phyloP scores from a whole-genome alignment of 2,329 filamentous ascomycete species.

The Neophaeococcomyces aloes region DNA sequence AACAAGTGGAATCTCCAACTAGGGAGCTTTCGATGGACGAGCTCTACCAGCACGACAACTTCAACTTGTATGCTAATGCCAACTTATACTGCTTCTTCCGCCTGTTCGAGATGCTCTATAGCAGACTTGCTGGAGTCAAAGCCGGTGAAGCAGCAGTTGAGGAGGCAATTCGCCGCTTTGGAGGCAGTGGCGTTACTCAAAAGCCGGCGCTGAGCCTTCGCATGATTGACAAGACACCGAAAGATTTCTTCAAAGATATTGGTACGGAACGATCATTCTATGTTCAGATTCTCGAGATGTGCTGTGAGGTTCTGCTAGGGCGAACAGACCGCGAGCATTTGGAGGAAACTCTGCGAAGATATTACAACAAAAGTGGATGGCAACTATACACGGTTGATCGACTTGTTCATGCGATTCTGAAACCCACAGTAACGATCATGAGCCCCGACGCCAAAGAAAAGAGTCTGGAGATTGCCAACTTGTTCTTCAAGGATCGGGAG shows the following conservation, averaged over 20 bases:
- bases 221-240: conserved; percentile 65
- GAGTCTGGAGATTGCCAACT: conserved; percentile 76
- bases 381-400: conserved; percentile 89
- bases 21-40: conserved; percentile 57
- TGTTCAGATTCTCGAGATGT: conserved; percentile 69
- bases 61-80: conserved; percentile 85
- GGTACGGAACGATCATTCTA: conserved; percentile 63
- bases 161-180: conserved; percentile 62
- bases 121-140: conserved; percentile 74
- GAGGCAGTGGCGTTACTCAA: conserved; percentile 31
- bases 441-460: conserved; percentile 76
- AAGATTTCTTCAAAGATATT: conserved; percentile 63
- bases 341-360: conserved; percentile 82
- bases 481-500: conserved; percentile 72
- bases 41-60: conserved; percentile 67
- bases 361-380: conserved; percentile 85
- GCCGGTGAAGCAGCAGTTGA: conserved; percentile 62
- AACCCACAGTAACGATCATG: conserved; percentile 60
- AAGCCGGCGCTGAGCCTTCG: conserved; percentile 79
- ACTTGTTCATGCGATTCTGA: conserved; percentile 66
- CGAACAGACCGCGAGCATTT: conserved; percentile 74
- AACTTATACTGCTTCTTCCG: conserved; percentile 92
- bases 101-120: conserved; percentile 84
- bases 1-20: conserved; percentile 41
- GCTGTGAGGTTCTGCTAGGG: conserved; percentile 74